These are phyloP conservation scores for Xylariaceae sp. DNA, from an alignment of 2,329 filamentous ascomycete genomes.

Conservation along the genomic window DNA sequence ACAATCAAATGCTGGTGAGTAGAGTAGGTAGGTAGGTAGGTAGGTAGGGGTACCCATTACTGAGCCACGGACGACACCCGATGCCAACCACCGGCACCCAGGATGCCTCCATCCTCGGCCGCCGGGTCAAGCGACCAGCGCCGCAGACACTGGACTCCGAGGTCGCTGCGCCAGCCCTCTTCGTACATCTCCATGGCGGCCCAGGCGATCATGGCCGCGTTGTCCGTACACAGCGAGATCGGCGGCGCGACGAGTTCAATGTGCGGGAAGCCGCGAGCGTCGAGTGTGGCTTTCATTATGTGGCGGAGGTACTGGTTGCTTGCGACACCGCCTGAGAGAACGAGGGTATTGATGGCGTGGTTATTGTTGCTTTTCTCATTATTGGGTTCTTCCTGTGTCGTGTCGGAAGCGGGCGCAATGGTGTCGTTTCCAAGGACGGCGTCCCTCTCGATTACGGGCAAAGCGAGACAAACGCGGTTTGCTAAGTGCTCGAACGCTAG, in stretches of 20 bases:
- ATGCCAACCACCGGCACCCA: slow-evolving; percentile 53
- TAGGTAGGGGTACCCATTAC: no score
- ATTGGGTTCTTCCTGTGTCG: no score
- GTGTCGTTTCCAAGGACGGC: not conserved
- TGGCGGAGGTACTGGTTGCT: slow-evolving; percentile 73
- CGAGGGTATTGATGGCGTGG: slow-evolving; percentile 40
- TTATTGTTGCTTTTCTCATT: not conserved
- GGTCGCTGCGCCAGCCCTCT: slow-evolving; percentile 61
- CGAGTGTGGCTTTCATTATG: slow-evolving; percentile 53
- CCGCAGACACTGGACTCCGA: slow-evolving; percentile 54
- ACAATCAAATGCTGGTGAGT: not conserved
- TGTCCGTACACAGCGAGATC: slow-evolving; percentile 76
- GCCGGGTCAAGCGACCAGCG: slow-evolving; percentile 70
- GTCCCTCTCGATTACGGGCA: slow-evolving; percentile 34
- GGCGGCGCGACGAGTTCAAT: slow-evolving; percentile 70
- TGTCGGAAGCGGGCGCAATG: no score
- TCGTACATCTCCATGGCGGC: slow-evolving; percentile 87
- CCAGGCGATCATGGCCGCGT: slow-evolving; percentile 98
- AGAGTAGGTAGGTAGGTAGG: not conserved
- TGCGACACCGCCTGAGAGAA: slow-evolving; percentile 87
- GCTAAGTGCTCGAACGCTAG: slow-evolving; percentile 83
- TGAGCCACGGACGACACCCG: not conserved
- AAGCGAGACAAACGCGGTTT: slow-evolving; percentile 64
- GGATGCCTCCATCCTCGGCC: slow-evolving; percentile 58
- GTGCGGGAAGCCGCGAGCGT: slow-evolving; percentile 57